These are phyloP conservation scores for Eruca vesicaria DNA, from an alignment of 441 rosid genomes.

Conservation along the genomic window DNA sequence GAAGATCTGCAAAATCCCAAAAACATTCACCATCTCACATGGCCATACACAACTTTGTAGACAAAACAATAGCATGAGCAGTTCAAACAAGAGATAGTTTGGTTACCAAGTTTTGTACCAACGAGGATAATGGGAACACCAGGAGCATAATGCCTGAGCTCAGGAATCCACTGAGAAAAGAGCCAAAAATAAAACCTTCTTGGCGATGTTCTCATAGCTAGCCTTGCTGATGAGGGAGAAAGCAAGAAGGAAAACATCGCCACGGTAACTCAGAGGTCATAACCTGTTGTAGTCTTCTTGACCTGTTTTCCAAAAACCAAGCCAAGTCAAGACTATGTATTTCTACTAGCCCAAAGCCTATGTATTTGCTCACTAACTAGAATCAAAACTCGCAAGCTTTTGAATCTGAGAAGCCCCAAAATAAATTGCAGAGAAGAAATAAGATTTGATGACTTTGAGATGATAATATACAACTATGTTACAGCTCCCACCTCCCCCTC, in stretches of 20 bases:
- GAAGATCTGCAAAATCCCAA: constrained; percentile 45
- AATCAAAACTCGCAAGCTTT: too few species aligned
- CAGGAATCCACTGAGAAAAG: constrained; percentile 70
- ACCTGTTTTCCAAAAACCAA: constrained; percentile 59
- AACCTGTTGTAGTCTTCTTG: constrained; percentile 81
- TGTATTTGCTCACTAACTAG: neutral
- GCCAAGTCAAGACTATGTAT: constrained; percentile 1
- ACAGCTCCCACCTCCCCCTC: constrained; percentile 30
- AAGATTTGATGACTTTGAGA: neutral
- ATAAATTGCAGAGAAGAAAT: neutral
- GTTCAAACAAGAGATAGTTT: neutral
- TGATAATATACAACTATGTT: constrained; percentile 23
- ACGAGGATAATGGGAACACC: constrained; percentile 79
- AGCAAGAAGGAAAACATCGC: constrained; percentile 81
- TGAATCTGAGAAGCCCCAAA: constrained; percentile 13
- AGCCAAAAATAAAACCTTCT: constrained; percentile 69
- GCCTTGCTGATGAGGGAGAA: constrained; percentile 90
- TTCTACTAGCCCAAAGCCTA: neutral
- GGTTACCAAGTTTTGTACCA: constrained; percentile 73
- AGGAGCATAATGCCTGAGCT: constrained; percentile 75
- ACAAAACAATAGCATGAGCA: neutral
- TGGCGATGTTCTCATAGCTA: constrained; percentile 79
- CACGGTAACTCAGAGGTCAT: constrained; percentile 70
- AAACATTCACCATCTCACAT: neutral
- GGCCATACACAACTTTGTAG: neutral